Evolutionary conservation across 331 rosid genomes (phyloP), one percentile per base, ranked within the genome.

Genomic region (Telfairia occidentalis): DNA sequence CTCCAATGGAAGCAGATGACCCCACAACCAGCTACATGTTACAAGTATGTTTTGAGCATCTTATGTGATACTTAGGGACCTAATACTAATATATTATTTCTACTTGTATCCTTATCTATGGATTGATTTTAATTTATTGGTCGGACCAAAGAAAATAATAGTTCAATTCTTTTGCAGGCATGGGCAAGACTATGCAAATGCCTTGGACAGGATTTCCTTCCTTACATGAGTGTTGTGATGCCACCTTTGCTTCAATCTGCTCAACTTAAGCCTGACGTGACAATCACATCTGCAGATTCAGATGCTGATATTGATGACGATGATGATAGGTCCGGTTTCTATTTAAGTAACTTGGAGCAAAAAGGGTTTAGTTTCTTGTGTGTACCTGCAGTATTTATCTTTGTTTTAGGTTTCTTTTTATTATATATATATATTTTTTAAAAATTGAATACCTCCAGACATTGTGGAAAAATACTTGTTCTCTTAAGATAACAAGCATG

Each of bases 151-250:
- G 40, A 48, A 45, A 35, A 37, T 74, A 40, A 74, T 57, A 35
- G 67, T 50, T 53, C 37, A 5, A 21, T 74, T 65, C 30, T 76
- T 26, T 82, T 80, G 42, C 76, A 92, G 98, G 98, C 98, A 55
- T 92, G 98, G 98, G 97, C 97, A 40, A 84, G 98, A 79, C 98
- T 92, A 54, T 92, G 98, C 85, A 92, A 92, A 81, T 92, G 98
- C 71, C 88, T 92, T 71, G 98, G 98, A 46, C 98, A 92, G 86
- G 98, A 92, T 85, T 92, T 92, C 81, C 98, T 92, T 74, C 98
- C 98, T 12, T 92, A 92, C 82, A 89, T 92, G 98, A 87, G 86
- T 29, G 92, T 92, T 86, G 98, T 90, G 69, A 90, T 92, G 97
- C 98, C 98, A n/a, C 97, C 97, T 26, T 74, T 92, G 86, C 93